A percentile compares a stretch with the other conserved stretches of the same genome.
These are phyloP conservation scores for Clitoria ternatea DNA, from an alignment of 306 rosid species.

Conservation along the genomic window DNA sequence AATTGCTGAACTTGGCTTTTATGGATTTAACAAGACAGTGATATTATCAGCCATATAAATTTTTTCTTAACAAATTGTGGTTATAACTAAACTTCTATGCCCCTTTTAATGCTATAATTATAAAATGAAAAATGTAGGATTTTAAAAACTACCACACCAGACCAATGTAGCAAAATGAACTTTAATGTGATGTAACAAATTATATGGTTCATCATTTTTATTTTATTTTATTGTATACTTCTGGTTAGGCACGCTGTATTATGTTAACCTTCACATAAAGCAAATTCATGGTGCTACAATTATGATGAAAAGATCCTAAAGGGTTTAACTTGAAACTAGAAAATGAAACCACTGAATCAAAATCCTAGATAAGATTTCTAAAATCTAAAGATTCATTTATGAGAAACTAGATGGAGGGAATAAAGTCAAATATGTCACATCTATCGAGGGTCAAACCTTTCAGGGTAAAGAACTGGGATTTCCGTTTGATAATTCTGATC, in stretches of 20 bases:
- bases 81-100: not conserved
- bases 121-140: not conserved
- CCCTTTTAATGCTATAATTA: not conserved
- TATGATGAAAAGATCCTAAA: not conserved
- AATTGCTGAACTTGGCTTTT: too few species aligned
- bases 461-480: conserved; percentile 22
- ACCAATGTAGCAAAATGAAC: not conserved
- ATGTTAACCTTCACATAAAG: not conserved
- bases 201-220: too few species aligned
- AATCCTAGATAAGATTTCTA: not conserved
- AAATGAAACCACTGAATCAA: not conserved
- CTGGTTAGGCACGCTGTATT: not conserved
- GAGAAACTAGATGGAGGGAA: conserved; percentile 3
- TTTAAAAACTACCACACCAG: not conserved
- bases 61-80: too few species aligned
- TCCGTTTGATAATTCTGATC: too few species aligned
- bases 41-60: too few species aligned
- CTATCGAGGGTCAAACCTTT: conserved; percentile 29
- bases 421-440: conserved; percentile 24
- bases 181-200: not conserved
- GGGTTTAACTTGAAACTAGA: not conserved
- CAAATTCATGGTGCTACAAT: not conserved
- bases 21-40: too few species aligned
- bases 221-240: not conserved
- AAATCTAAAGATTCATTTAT: not conserved